Percentiles rank a stretch among this genome's conserved stretches.
Conservation (phyloP, 371 early-diverging fungal genomes). For the Mucor plumbeus region DNA sequence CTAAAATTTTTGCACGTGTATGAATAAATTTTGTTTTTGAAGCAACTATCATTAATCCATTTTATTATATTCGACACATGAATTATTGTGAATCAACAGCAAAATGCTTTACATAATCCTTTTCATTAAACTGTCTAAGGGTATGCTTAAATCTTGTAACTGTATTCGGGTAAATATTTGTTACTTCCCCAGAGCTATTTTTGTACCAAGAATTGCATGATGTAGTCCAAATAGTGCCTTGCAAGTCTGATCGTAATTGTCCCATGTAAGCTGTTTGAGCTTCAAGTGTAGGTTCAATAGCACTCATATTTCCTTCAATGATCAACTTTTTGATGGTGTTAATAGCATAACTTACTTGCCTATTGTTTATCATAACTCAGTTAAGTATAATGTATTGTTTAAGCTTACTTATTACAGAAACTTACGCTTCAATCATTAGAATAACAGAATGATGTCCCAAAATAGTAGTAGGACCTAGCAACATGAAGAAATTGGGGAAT, state of each 20-base stretch:
- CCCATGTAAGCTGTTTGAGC: slow-evolving; percentile 26
- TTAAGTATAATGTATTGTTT: background rate
- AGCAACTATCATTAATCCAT: too few relatives aligned
- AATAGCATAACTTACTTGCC: slow-evolving; percentile 27
- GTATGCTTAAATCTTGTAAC: slow-evolving; percentile 4
- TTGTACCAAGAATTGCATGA: slow-evolving; percentile 53
- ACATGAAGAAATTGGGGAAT: slow-evolving; percentile 49
- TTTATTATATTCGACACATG: too few relatives aligned
- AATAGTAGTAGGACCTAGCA: slow-evolving; percentile 45
- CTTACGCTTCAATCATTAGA: slow-evolving; percentile 34
- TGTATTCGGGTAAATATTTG: slow-evolving; percentile 9
- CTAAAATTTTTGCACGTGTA: too few relatives aligned
- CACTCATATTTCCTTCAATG: background rate
- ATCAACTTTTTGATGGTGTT: slow-evolving; percentile 9
- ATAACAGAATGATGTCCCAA: slow-evolving; percentile 41
- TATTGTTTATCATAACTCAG: background rate
- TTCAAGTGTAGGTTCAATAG: slow-evolving; percentile 19
- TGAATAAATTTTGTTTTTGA: too few relatives aligned
- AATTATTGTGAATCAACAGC: too few relatives aligned
- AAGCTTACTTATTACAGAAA: too few relatives aligned
- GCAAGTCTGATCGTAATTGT: slow-evolving; percentile 32
- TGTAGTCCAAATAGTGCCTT: slow-evolving; percentile 43
- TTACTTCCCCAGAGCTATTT: slow-evolving; percentile 32
- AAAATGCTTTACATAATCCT: slow-evolving; percentile 9
- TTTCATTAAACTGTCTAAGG: background rate